Evolutionary conservation across 768 basidiomycete species (phyloP), one percentile per base, ranked within the genome.

Genomic region (Harrya chromipes): DNA sequence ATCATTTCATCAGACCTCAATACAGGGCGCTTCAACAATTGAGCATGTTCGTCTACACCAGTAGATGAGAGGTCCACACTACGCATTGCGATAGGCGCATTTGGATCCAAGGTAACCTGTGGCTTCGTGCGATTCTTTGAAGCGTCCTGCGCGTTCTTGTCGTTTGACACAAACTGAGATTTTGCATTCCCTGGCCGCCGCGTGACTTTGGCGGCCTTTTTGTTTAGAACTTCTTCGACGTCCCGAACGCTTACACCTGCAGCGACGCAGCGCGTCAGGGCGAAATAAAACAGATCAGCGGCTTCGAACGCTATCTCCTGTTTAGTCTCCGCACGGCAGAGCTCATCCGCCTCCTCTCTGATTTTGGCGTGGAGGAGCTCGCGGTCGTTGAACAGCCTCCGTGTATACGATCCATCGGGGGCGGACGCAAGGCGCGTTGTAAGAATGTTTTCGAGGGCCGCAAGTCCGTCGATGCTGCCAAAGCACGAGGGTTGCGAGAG

Each of bases 281-380:
- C 82, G 64, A 99, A 99, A 73, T 98, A 99, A 36, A 95, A 61
- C 20, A 99, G 74, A 70, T 99, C 97, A 1, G 94, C 95, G 7
- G 94, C 90, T 69, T 99, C 97, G 53, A 94, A 95, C 1, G 94
- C 89, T 14, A 97, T 74, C 26, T 97, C 90, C 41, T 88, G 83
- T 62, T 80, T 81, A 2, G 82, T 81, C 57, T 82, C 74, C 20
- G 91, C 91, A 16, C 77, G 76, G 65, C 93, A 95, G n/a, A 99
- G 79, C 68, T 99, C 97, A 59, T 95, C 90, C 0, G 97, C 97
- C 67, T 99, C 97, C 69, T 99, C 97, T 84, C 89, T 91, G 56
- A 99, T 93, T 75, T 99, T 99, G 44, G 93, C 86, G 40, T 77
- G 80, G 39, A 98, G 74, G n/a, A 99, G 76, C 40, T 77, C 79